Evolutionary conservation across 345 rosid species (phyloP).

Genomic region (Rhodamnia argentea): DNA sequence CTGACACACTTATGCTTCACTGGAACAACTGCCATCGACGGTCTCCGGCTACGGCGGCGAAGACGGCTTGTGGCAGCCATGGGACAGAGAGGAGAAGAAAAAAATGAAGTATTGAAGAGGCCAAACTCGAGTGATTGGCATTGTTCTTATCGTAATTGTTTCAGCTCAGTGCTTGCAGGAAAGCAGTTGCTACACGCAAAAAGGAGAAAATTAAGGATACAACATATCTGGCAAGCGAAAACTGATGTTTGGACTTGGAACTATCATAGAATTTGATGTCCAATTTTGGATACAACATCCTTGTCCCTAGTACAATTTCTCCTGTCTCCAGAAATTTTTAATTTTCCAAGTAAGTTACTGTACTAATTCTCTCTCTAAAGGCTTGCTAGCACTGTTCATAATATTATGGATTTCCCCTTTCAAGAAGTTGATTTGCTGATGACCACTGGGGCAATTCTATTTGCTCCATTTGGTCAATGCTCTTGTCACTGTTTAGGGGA

Average conservation of each 20-base stretch:
- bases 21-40: constrained; percentile 58
- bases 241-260: background rate
- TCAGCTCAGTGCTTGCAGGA: background rate
- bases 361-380: too few relatives aligned
- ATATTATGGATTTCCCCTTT: too few relatives aligned
- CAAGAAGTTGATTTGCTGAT: too few relatives aligned
- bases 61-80: background rate
- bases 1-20: constrained; percentile 50
- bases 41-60: constrained; percentile 20
- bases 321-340: too few relatives aligned
- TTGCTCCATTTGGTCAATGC: too few relatives aligned
- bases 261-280: background rate
- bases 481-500: too few relatives aligned
- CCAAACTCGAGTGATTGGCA: background rate
- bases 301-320: too few relatives aligned
- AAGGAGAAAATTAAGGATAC: background rate
- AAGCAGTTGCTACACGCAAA: background rate
- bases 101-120: constrained; percentile 2
- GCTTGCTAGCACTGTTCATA: too few relatives aligned
- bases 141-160: background rate
- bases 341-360: too few relatives aligned
- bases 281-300: too few relatives aligned
- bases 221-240: background rate
- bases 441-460: too few relatives aligned
- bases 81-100: constrained; percentile 1